Evolutionary conservation across 768 basidiomycete genomes (phyloP).

Genomic region (Termitomyces heimii): DNA sequence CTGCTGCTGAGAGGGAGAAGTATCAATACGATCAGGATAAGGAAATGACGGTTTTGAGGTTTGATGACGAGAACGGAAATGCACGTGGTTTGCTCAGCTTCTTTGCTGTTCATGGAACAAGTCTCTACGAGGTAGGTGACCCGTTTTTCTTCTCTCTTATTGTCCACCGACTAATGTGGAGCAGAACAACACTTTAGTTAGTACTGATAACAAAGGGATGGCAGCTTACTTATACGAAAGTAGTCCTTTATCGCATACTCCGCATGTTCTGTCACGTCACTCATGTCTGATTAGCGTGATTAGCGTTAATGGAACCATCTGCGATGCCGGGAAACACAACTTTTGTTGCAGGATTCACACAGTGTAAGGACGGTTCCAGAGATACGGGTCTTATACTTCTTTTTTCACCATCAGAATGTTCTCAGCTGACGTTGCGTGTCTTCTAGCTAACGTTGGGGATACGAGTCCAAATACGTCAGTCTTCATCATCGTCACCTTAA

Average conservation of each 20-base stretch:
- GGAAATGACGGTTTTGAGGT: conserved; percentile 60
- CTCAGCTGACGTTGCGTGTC: conserved; percentile 2
- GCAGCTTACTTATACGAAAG: conserved; percentile 75
- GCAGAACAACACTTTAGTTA: conserved; percentile 80
- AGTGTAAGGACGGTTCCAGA: conserved; percentile 39
- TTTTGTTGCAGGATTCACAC: conserved; percentile 72
- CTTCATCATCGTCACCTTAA: conserved; percentile 1
- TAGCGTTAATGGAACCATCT: conserved; percentile 60
- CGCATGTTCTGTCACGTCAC: neutral
- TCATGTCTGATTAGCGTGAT: conserved; percentile 29
- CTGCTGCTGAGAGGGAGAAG: conserved; percentile 55
- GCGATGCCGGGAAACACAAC: conserved; percentile 61
- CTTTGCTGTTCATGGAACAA: conserved; percentile 77
- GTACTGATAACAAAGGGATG: conserved; percentile 82
- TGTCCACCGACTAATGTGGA: neutral
- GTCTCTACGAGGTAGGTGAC: conserved; percentile 55
- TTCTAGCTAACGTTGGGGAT: conserved; percentile 69
- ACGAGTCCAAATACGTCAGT: conserved; percentile 75
- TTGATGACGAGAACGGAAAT: conserved; percentile 52
- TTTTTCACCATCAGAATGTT: neutral
- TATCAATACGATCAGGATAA: conserved; percentile 75
- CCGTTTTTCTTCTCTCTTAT: neutral
- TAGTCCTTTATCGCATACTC: conserved; percentile 15
- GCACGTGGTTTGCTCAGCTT: conserved; percentile 67
- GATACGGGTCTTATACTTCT: neutral